A percentile compares a stretch with the other conserved stretches of the same genome.
phyloP scores from a whole-genome alignment of 257 asterid species.

The Forsythia viridissima region DNA sequence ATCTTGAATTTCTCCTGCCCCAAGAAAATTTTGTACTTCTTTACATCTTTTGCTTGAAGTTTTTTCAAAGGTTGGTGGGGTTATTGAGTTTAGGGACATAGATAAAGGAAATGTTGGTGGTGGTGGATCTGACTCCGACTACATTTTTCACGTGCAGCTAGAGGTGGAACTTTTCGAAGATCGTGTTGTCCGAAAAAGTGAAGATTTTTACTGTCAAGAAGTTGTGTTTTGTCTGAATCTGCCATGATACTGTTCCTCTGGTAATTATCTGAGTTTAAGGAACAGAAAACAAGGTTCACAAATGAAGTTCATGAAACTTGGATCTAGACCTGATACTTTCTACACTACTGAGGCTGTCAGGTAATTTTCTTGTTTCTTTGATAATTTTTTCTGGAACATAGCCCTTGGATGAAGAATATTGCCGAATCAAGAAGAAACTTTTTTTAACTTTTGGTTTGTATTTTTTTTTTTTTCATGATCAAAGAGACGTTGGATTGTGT shows the following conservation, averaged over 20 bases:
- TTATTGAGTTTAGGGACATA: constrained; percentile 5
- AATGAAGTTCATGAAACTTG: constrained; percentile 96
- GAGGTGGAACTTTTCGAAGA: constrained; percentile 29
- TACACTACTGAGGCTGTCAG: constrained; percentile 69
- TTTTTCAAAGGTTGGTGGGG: constrained; percentile 25
- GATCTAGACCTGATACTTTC: constrained; percentile 81
- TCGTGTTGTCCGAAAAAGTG: constrained; percentile 28
- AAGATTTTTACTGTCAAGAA: constrained; percentile 22
- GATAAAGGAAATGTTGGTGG: neutral
- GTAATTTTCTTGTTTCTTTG: constrained; percentile 13
- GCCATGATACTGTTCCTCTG: constrained; percentile 30
- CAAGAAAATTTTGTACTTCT: neutral
- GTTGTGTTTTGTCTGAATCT: constrained; percentile 38
- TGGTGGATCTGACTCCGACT: constrained; percentile 21
- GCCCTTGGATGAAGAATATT: neutral
- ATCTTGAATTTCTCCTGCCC: neutral
- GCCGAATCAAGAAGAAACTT: neutral
- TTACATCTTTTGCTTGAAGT: constrained; percentile 34
- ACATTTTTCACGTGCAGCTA: constrained; percentile 37
- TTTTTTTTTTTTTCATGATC: neutral
- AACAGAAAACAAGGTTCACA: constrained; percentile 23
- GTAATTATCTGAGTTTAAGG: constrained; percentile 20
- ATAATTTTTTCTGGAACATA: too few relatives aligned
- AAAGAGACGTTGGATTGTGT: neutral
- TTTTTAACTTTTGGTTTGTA: too few relatives aligned